phyloP scores from a whole-genome alignment of 805 yeast genomes.

The Metschnikowia orientalis region DNA sequence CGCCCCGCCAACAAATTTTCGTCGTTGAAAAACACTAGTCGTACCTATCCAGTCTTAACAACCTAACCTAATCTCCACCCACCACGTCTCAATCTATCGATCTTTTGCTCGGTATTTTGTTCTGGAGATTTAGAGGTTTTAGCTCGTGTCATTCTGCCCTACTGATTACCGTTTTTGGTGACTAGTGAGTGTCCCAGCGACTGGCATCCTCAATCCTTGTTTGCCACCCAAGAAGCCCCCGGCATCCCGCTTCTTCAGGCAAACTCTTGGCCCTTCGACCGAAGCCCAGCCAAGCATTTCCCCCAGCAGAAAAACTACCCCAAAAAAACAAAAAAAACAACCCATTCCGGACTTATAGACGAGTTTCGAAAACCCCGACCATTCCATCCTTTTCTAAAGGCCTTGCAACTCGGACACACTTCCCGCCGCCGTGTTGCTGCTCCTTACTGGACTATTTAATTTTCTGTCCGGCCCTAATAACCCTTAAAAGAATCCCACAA shows the following conservation, averaged over 20 bases:
- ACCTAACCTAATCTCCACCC: constrained; percentile 13
- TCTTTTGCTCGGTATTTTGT: constrained; percentile 8
- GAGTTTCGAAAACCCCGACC: too few relatives aligned
- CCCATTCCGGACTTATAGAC: too few relatives aligned
- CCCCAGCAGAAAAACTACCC: constrained; percentile 2
- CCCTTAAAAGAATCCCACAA: constrained; percentile 15
- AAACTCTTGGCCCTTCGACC: too few relatives aligned
- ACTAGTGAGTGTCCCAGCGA: too few relatives aligned
- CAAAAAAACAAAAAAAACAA: constrained; percentile 5
- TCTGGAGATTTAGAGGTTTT: constrained; percentile 12
- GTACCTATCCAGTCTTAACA: constrained; percentile 9
- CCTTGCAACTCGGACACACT: too few relatives aligned
- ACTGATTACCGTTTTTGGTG: too few relatives aligned
- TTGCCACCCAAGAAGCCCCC: too few relatives aligned
- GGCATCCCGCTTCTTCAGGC: too few relatives aligned
- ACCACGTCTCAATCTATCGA: constrained; percentile 5
- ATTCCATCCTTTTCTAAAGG: too few relatives aligned
- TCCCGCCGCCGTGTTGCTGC: too few relatives aligned
- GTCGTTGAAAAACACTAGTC: constrained; percentile 6
- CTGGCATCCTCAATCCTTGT: too few relatives aligned
- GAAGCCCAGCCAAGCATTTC: too few relatives aligned
- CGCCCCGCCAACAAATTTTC: constrained; percentile 20
- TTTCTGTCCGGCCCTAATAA: not conserved
- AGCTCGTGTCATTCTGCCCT: constrained; percentile 16
- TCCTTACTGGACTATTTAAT: not conserved